phyloP scores from a whole-genome alignment of 2,329 filamentous ascomycete species.

The Elsinoe necatrix region DNA sequence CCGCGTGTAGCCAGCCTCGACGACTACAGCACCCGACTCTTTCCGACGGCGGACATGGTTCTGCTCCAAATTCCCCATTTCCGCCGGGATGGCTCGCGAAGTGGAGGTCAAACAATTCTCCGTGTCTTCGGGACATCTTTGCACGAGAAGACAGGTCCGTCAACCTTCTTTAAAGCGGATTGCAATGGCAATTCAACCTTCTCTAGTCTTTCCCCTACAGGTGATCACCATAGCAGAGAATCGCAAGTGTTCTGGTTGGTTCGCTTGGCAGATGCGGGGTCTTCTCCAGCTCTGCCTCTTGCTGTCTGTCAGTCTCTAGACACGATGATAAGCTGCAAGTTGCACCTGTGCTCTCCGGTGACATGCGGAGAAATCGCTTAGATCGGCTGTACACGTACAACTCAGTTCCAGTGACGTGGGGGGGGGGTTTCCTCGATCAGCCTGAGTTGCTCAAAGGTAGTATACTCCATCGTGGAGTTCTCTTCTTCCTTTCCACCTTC shows the following conservation, averaged over 20 bases:
- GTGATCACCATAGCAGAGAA: not conserved
- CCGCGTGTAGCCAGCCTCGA: conserved; percentile 12
- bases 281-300: not conserved
- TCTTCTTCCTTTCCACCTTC: not conserved
- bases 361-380: conserved; percentile 3
- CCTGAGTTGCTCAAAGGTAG: not conserved
- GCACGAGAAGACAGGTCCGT: not conserved
- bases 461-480: not conserved
- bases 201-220: not conserved
- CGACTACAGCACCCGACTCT: not conserved
- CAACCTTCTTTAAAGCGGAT: too few species aligned
- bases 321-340: too few species aligned
- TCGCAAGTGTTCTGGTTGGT: not conserved
- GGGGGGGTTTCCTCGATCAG: conserved; percentile 8
- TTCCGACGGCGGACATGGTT: conserved; percentile 10
- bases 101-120: conserved; percentile 7
- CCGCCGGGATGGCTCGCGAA: not conserved
- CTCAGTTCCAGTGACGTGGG: not conserved
- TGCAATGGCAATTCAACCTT: too few species aligned
- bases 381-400: not conserved
- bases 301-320: too few species aligned
- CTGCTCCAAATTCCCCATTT: not conserved
- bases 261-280: not conserved
- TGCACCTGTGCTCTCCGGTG: not conserved
- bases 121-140: conserved; percentile 2